phyloP scores from a whole-genome alignment of 495 filamentous ascomycete species.

The Penicillium nucicola region DNA sequence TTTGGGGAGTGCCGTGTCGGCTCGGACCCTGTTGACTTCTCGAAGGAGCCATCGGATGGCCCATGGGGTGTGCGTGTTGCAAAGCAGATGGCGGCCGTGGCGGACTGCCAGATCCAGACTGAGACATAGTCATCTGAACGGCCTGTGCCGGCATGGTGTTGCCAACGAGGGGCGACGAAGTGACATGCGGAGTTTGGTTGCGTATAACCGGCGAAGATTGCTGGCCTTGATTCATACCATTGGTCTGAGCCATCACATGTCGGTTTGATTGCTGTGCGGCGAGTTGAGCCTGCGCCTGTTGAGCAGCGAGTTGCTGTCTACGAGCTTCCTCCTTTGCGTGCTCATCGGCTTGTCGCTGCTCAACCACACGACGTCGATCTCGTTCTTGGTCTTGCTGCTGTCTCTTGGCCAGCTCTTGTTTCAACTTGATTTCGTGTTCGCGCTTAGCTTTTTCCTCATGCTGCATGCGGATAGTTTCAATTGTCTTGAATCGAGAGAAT shows the following conservation, averaged over 20 bases:
- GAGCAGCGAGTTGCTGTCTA: constrained; percentile 40
- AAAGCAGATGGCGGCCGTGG: constrained; percentile 72
- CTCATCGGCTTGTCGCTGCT: constrained; percentile 48
- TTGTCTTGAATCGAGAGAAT: constrained; percentile 86
- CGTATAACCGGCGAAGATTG: constrained; percentile 77
- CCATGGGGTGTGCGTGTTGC: constrained; percentile 66
- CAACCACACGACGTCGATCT: constrained; percentile 38
- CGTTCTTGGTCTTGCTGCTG: constrained; percentile 47
- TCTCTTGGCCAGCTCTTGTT: constrained; percentile 46
- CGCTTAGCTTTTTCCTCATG: constrained; percentile 66
- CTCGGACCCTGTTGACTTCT: constrained; percentile 77
- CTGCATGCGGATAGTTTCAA: constrained; percentile 77
- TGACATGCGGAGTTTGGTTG: constrained; percentile 73
- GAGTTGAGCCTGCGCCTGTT: constrained; percentile 51
- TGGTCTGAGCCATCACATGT: constrained; percentile 49
- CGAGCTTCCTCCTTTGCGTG: constrained; percentile 46
- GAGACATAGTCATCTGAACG: constrained; percentile 78
- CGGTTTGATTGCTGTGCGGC: constrained; percentile 45
- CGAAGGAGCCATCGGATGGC: constrained; percentile 70
- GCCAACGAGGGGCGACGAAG: constrained; percentile 72
- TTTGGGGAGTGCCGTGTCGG: constrained; percentile 74
- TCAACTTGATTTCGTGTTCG: constrained; percentile 63
- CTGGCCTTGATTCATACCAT: constrained; percentile 63
- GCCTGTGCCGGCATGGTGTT: constrained; percentile 48
- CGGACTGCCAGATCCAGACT: constrained; percentile 74